Conservation (phyloP, 192 early-diverging fungal genomes). For the Geosiphon pyriformis region DNA sequence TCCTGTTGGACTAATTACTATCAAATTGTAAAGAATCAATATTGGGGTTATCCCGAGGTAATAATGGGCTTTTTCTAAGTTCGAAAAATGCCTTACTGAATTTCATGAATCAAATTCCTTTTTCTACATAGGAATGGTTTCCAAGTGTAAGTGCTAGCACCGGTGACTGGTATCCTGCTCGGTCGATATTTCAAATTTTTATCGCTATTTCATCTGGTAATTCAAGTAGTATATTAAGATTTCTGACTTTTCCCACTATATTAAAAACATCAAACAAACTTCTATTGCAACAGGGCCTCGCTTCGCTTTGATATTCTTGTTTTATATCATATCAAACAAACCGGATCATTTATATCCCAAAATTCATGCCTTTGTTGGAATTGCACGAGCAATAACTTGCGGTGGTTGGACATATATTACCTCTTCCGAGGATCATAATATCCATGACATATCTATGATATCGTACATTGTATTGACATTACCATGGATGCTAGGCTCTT, state of each 20-base stretch:
- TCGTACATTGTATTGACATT: constrained; percentile 70
- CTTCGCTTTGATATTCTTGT: constrained; percentile 40
- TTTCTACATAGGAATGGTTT: constrained; percentile 58
- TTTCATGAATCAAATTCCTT: not conserved
- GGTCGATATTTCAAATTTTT: constrained; percentile 71
- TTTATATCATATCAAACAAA: constrained; percentile 32
- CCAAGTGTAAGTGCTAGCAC: constrained; percentile 78
- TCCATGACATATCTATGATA: constrained; percentile 79
- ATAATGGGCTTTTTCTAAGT: not conserved
- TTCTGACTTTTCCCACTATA: not conserved
- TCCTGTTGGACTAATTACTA: constrained; percentile 72
- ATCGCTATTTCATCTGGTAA: constrained; percentile 67
- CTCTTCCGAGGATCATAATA: constrained; percentile 71
- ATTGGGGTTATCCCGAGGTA: constrained; percentile 73
- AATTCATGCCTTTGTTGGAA: constrained; percentile 39
- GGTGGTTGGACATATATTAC: constrained; percentile 84
- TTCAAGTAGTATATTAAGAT: not conserved
- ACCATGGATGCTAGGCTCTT: constrained; percentile 63
- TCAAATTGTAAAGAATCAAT: constrained; percentile 75
- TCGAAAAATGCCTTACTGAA: not conserved
- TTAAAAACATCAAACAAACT: not conserved
- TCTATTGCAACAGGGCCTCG: constrained; percentile 36
- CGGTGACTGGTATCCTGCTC: constrained; percentile 73
- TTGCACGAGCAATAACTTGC: constrained; percentile 66
- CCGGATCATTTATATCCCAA: constrained; percentile 32